Conservation (phyloP, 2,329 filamentous ascomycete genomes). For the Verticillium tricorpus region DNA sequence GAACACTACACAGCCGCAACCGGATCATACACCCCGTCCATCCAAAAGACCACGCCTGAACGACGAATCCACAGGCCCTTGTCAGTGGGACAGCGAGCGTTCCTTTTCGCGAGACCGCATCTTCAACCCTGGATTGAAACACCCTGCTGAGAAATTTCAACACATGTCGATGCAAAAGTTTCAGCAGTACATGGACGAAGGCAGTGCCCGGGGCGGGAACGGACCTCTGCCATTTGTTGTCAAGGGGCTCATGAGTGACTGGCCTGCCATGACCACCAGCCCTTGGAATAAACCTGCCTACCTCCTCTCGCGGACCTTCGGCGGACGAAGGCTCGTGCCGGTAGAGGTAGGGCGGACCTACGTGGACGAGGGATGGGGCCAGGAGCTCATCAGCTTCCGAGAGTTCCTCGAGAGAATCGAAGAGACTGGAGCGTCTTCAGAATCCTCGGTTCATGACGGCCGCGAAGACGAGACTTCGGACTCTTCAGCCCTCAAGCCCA, state of each 20-base stretch:
- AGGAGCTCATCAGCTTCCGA: constrained; percentile 71
- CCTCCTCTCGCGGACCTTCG: constrained; percentile 68
- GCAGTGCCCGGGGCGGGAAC: constrained; percentile 25
- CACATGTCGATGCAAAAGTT: constrained; percentile 55
- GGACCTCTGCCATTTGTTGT: constrained; percentile 65
- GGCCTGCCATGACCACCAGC: constrained; percentile 68
- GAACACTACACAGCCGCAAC: background rate
- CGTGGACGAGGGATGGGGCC: constrained; percentile 79
- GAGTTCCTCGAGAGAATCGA: constrained; percentile 65
- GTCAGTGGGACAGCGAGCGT: constrained; percentile 10
- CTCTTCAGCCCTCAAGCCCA: constrained; percentile 18
- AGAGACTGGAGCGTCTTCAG: constrained; percentile 18
- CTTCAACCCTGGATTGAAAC: constrained; percentile 36
- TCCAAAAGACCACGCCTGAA: background rate
- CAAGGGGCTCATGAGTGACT: constrained; percentile 57
- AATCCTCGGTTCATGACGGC: background rate
- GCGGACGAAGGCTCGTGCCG: constrained; percentile 74
- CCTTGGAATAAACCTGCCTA: constrained; percentile 74
- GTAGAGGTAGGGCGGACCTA: constrained; percentile 86
- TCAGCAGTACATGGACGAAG: constrained; percentile 52
- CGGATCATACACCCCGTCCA: background rate
- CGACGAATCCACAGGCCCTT: constrained; percentile 5
- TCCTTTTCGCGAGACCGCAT: constrained; percentile 17
- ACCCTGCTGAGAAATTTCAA: constrained; percentile 35
- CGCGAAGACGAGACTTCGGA: background rate